Evolutionary conservation across 176 grass and related monocot genomes (phyloP), one percentile per base, ranked within the genome.

Genomic region (Saccharum officinarum): DNA sequence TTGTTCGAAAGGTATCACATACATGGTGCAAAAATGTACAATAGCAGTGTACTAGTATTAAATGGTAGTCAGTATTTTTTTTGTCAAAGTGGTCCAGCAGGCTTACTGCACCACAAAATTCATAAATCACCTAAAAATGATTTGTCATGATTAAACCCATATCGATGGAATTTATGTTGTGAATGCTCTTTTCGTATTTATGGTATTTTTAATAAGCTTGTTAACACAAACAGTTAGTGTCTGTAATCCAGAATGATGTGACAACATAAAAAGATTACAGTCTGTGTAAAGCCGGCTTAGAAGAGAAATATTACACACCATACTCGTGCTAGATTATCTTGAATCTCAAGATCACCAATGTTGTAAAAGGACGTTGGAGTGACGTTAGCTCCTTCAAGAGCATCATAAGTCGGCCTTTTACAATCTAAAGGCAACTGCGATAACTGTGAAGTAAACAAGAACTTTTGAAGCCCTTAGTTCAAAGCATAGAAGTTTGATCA

Each of bases 261-360:
- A 36, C 25, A 59, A 71, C 41, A 62, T 33, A 17, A 87, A 59
- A 78, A 39, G 16, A 15, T 67, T 49, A 69, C 6, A 37, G 57
- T 90, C 16, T 31, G 50, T 66, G 59, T 75, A 85, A 47, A 71
- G 31, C 52, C 23, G 39, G 82, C 4, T 37, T 22, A 84, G 15
- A 55, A 68, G 66, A 80, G 42, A 83, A 86, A 81, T 61, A 77
- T 47, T 76, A 59, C 88, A 86, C 77, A 98, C 96, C 96, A 98
- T 83, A 98, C 80, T 10, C 93, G 87, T 83, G 93, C 93, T 84
- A 98, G 36, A 83, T 98, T 98, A 78, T 95, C 93, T 92, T 98
- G 93, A 86, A 98, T 79, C 89, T 98, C 96, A 83, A 98, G 85
- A 88, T 98, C 91, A 34, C 93, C 91, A 86, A 98, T 98, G 85